Evolutionary conservation across 306 rosid genomes (phyloP), one percentile per base, ranked within the genome.

Genomic region (Geum urbanum): DNA sequence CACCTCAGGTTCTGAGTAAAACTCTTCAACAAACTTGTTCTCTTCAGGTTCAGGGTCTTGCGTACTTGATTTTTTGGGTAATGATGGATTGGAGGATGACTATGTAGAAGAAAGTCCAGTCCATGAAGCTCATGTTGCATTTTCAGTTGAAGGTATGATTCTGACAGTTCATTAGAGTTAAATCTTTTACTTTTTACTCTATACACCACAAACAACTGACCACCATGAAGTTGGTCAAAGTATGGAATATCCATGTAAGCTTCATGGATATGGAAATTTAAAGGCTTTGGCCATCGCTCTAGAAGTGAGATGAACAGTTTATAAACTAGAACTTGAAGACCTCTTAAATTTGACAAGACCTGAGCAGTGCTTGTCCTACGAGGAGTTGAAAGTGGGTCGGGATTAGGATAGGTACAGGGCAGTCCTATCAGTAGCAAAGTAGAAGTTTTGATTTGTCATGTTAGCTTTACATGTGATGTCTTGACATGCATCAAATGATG

Each of bases 81-180:
- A 80, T 79, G 96, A 94, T 75, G 92, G 77, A 72, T 75, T 67
- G 63, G 81, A 80, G 64, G 81, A 80, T 69, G 79, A 71, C 49
- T 53, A 77, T 13, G 27, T 24, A 71, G 79, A 80, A 77, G 79
- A 73, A 76, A 71, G 76, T 76, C 87, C 84, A 0, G 80, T 78
- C 58, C 80, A 74, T 20, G 98, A 94, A 88, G 90, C 81, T 71
- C 98, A 94, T 76, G 96, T 88, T 80, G 87, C 98, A 72, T 87
- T 94, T 84, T 94, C 97, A 70, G 87, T 90, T 63, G 88, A 88
- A 74, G 98, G 97, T 94, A 78, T 71, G 40, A 46, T 40, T 54
- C 43, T 69, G n/a, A 11, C 52, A 37, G 45, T 37, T 51, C 72
- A 49, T 1, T 16, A 35, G 48, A 59, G 63, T 58, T 58, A 60